A percentile compares a stretch with the other conserved stretches of the same genome.
Conservation (phyloP, 441 rosid species). For the Raphanus hybrid region DNA sequence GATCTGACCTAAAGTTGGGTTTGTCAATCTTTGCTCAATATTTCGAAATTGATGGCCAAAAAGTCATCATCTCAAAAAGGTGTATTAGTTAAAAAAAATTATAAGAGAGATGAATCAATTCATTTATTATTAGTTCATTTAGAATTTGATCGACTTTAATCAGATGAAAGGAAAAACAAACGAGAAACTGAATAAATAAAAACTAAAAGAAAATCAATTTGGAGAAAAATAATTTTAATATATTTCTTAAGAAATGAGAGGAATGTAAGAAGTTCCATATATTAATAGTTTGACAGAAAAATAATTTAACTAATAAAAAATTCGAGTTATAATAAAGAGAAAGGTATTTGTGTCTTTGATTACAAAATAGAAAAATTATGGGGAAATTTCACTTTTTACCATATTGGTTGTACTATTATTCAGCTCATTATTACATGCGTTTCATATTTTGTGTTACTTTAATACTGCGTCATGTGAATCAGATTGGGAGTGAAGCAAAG, state of each 20-base stretch:
- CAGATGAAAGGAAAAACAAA: background rate
- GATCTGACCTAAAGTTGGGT: background rate
- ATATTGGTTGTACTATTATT: no score
- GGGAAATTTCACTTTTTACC: no score
- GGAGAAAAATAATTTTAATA: background rate
- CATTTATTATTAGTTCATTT: background rate
- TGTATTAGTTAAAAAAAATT: background rate
- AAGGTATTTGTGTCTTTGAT: no score
- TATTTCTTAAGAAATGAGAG: background rate
- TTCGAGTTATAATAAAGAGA: background rate
- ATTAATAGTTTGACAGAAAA: no score
- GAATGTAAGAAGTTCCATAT: background rate
- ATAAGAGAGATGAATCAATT: background rate
- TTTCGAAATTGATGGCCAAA: background rate
- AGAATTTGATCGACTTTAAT: background rate
- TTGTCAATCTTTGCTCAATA: background rate
- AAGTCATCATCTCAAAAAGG: background rate
- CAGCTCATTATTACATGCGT: no score
- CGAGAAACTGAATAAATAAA: background rate
- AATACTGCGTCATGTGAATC: background rate
- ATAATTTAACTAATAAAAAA: background rate
- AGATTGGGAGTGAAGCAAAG: conserved; percentile 84
- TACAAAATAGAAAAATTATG: no score
- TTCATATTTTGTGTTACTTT: background rate
- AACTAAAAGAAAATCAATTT: no score